Base-by-base conservation (phyloP, 1,284 basidiomycete genomes). In the Cutaneotrichosporon sp. region DNA sequence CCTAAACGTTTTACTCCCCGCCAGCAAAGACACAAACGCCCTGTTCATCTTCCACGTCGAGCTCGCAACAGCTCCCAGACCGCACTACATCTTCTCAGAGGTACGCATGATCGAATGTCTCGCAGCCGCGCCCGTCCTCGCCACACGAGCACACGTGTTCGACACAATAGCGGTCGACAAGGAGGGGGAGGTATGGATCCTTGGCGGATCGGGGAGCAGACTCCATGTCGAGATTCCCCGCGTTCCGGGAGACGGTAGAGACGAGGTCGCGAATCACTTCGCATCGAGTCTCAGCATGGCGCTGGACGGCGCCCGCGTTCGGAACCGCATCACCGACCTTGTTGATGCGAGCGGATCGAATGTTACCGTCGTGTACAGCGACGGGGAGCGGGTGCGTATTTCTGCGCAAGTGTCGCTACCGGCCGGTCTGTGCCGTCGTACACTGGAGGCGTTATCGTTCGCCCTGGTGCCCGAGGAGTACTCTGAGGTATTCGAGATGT, bases 161-260 rank as follows among this genome's bases (percentile, higher is more conserved):
- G 90, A 92, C 70, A 76, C 88, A 6, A 70, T 92, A 7, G 69
- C 86, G 16, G 68, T 88, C 29, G 81, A 79, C 49, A 77, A 80
- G 1, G 77, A 81, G 46, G 77, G 81, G 5, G 67, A 66, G 6
- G 66, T 87, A 11, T 69, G 75, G 1, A 62, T 90, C 5, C 66
- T 86, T 22, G 84, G 83, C 0, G 84, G 85, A 57, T 85, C 83
- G 0, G 68, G 11, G 71, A 75, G 37, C 78, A 81, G 54, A 63
- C 29, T 87, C 12, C 38, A 56, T 5, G 42, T 67, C 12, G 29
- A 45, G 26, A 39, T 59, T 10, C 55, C 58, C 9, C 29, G 66
- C 41, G 31, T 52, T 22, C 67, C 58, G 5, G 57, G 60, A 17
- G 63, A 66, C 25, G 57, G 60, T 5, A 59, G 60, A 26, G 62